Evolutionary conservation across 2,329 filamentous ascomycete species (phyloP), one percentile per base, ranked within the genome.

Genomic region (Neoarthrinium moseri): DNA sequence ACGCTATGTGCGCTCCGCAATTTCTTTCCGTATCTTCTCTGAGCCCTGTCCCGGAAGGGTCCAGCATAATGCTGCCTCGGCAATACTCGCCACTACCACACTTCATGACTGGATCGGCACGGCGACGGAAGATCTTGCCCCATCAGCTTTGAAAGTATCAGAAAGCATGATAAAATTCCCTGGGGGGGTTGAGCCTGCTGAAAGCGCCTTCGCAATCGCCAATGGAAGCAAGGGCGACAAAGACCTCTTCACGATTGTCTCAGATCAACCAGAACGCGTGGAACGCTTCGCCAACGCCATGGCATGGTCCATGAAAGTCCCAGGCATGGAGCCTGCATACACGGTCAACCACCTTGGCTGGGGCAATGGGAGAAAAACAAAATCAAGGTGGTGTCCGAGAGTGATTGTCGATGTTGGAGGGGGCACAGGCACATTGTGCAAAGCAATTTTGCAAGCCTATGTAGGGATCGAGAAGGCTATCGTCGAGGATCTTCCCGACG

Each of bases 401-500:
- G 44, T 52, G n/a, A 32, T 54, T 4, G 50, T 54, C 17, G 51
- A 53, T 39, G 49, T 51, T 2, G 51, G 51, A 13, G 51, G 49
- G 5, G 48, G 46, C 5, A 48, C 47, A 7, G 51, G 51, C 15
- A 24, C 20, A 7, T 17, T 51, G 7, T 47, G 51, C 49, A 43
- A 49, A 24, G 44, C 49, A 6, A 39, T 53, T 11, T 27, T 53
- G 2, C 26, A 42, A 7, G 37, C 21, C 1, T 49, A 51, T 13
- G 49, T 46, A 3, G 36, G 36, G 23, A 47, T 53, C 20, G 43
- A 49, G 34, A 49, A 35, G n/a, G 49, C 46, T 18, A 48, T 53
- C 22, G 46, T 48, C 17, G 38, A 51, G 24, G 51, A 53, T 29
- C 30, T 53, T 11, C 51, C 49, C 24, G 49, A 47, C 11, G 49